Conservation (phyloP, 441 rosid genomes). For the Aleurites moluccanus region DNA sequence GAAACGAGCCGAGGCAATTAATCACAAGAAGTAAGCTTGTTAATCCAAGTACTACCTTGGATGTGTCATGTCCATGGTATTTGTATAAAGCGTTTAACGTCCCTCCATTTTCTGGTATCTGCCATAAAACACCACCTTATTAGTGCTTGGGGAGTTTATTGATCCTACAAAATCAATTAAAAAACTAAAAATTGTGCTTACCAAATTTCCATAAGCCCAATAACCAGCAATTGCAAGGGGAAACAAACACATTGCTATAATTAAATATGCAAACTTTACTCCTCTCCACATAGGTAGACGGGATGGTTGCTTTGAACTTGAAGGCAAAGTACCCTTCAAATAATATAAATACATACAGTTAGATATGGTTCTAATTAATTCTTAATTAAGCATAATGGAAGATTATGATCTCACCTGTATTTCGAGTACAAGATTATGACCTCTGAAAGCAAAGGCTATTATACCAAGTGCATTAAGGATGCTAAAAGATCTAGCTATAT, state of each 20-base stretch:
- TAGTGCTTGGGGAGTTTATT: background rate
- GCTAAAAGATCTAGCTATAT: slow-evolving; percentile 20
- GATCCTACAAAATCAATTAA: background rate
- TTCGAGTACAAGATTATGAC: slow-evolving; percentile 63
- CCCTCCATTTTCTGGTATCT: slow-evolving; percentile 44
- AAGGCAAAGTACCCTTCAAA: slow-evolving; percentile 62
- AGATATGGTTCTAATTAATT: background rate
- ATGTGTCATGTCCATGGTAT: slow-evolving; percentile 32
- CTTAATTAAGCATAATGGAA: background rate
- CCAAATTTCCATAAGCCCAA: slow-evolving; percentile 57
- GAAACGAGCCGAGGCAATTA: slow-evolving; percentile 58
- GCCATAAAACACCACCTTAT: background rate
- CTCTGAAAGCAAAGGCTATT: slow-evolving; percentile 58
- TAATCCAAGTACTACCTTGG: slow-evolving; percentile 39
- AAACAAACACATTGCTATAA: slow-evolving; percentile 51
- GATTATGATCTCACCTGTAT: slow-evolving; percentile 41
- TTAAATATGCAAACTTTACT: slow-evolving; percentile 47
- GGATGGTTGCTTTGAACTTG: slow-evolving; percentile 45
- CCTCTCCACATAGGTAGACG: slow-evolving; percentile 64
- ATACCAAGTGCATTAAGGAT: slow-evolving; percentile 51
- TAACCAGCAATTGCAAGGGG: slow-evolving; percentile 56
- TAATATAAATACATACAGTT: background rate
- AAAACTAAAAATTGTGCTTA: slow-evolving; percentile 18
- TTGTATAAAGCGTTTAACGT: slow-evolving; percentile 45
- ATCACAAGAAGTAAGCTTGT: slow-evolving; percentile 48